Conservation (phyloP, 306 rosid genomes). For the Cicer chorassanicum region DNA sequence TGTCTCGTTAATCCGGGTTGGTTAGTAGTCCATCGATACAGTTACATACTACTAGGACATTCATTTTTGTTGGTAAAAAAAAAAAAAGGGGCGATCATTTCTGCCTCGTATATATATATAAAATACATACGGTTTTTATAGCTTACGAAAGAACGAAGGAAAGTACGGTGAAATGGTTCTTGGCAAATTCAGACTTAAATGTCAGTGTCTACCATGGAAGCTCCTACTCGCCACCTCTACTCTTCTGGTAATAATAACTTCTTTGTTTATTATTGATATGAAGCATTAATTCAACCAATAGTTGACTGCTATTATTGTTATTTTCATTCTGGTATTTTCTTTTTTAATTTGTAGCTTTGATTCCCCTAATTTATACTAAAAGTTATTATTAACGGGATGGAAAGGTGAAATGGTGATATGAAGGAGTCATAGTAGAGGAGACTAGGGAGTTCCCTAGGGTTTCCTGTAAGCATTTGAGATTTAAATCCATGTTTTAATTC, state of each 20-base stretch:
- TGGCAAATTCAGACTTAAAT: slow-evolving; percentile 38
- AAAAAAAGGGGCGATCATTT: too few relatives aligned
- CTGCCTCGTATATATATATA: too few relatives aligned
- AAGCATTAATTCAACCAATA: not conserved
- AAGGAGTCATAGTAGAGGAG: not conserved
- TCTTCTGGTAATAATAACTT: slow-evolving; percentile 44
- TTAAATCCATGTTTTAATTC: not conserved
- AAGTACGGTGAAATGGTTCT: slow-evolving; percentile 36
- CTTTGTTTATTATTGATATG: not conserved
- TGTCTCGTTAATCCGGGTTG: too few relatives aligned
- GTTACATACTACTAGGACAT: too few relatives aligned
- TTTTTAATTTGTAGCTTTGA: not conserved
- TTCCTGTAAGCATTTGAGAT: not conserved
- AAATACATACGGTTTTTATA: not conserved
- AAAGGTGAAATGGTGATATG: not conserved
- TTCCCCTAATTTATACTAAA: not conserved
- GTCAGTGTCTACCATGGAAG: slow-evolving; percentile 25
- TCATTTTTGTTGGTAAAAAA: too few relatives aligned
- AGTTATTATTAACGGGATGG: not conserved
- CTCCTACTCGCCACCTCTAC: slow-evolving; percentile 33
- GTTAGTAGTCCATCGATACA: too few relatives aligned
- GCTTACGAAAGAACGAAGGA: not conserved
- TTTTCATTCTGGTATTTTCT: not conserved
- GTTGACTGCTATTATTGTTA: not conserved
- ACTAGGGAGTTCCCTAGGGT: slow-evolving; percentile 23